Base-by-base conservation (phyloP, 371 early-diverging fungal genomes). In the Fennellomyces sp. region DNA sequence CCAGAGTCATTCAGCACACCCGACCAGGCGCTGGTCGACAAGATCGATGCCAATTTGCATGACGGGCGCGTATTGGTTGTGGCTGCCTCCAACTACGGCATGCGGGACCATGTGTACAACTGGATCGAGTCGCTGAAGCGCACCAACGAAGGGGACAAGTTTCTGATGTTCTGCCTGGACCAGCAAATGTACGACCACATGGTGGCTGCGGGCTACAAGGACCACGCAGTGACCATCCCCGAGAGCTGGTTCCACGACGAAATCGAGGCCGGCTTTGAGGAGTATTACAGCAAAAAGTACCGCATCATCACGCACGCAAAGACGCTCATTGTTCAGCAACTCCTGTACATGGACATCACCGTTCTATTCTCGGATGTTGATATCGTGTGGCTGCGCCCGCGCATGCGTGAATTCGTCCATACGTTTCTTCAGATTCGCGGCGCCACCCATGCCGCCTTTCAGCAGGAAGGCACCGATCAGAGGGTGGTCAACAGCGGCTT, bases 31-130 rank as follows among this genome's bases (percentile, higher is more conserved):
- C 23, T 73, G 12, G 27, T 71, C 27, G 56, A 76, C 1, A 76
- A 76, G 30, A 73, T 76, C 45, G 67, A 76, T 28, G 45, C 19
- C 15, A 76, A 76, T 45, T 39, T 73, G 11, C 28, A 66, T n/a
- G 55, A 69, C 12, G 58, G 66, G 19, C 65, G 72, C 35, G 66
- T 74, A 2, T 60, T 79, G 31, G 68, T 72, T 27, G 69, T 76
- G 1, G 80, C 80, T 7, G 66, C 75, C 17, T 72, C 76, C 8
- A 79, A 79, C 39, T 74, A 74, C 38, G 80, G 80, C 19, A 79
- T 79, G 80, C 68, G 76, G 11, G 69, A 79, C 49, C 70, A 79
- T 57, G 71, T 74, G 2, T 76, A 76, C 49, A 79, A 79, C 41
- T 79, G 80, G 80, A 79, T 79, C n/a, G 70, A 73, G 54, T 76